phyloP scores from a whole-genome alignment of 805 yeast genomes.

The Cyberlindnera suaveolens region DNA sequence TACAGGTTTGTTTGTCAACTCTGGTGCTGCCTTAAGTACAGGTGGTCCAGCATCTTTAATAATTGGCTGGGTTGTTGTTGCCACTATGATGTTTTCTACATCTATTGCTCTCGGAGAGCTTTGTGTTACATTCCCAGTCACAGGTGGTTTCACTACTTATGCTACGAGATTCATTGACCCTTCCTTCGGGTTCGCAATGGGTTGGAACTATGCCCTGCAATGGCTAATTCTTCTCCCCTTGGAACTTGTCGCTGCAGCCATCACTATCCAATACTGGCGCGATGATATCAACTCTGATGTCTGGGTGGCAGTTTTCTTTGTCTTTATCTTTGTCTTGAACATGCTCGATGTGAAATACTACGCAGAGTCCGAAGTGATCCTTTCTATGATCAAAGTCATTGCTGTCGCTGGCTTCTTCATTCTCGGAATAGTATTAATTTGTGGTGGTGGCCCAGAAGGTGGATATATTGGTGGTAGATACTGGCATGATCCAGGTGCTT shows the following conservation, averaged over 20 bases:
- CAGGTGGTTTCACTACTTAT: slow-evolving; percentile 46
- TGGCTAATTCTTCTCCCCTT: slow-evolving; percentile 50
- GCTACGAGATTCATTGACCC: slow-evolving; percentile 49
- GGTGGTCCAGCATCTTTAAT: slow-evolving; percentile 64
- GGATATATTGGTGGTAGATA: slow-evolving; percentile 43
- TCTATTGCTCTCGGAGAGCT: slow-evolving; percentile 52
- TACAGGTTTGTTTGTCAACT: slow-evolving; percentile 63
- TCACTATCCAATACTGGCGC: slow-evolving; percentile 52
- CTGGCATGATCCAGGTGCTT: slow-evolving; percentile 50
- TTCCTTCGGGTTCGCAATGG: slow-evolving; percentile 46
- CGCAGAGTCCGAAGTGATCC: slow-evolving; percentile 49
- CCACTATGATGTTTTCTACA: slow-evolving; percentile 52
- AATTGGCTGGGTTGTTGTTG: slow-evolving; percentile 47
- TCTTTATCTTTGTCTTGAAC: slow-evolving; percentile 40
- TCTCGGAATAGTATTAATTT: slow-evolving; percentile 39
- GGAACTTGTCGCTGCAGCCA: slow-evolving; percentile 54
- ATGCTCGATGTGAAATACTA: slow-evolving; percentile 46
- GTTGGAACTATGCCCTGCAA: slow-evolving; percentile 47
- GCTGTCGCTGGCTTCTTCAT: slow-evolving; percentile 45
- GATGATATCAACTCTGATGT: slow-evolving; percentile 42
- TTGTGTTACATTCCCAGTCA: slow-evolving; percentile 46
- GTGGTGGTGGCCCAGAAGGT: slow-evolving; percentile 49
- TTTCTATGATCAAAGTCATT: slow-evolving; percentile 39
- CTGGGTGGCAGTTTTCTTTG: slow-evolving; percentile 50
- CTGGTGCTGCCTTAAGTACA: slow-evolving; percentile 48